These are phyloP conservation scores for Tranzscheliella williamsii DNA, from an alignment of 1,284 basidiomycete species.

Conservation along the genomic window DNA sequence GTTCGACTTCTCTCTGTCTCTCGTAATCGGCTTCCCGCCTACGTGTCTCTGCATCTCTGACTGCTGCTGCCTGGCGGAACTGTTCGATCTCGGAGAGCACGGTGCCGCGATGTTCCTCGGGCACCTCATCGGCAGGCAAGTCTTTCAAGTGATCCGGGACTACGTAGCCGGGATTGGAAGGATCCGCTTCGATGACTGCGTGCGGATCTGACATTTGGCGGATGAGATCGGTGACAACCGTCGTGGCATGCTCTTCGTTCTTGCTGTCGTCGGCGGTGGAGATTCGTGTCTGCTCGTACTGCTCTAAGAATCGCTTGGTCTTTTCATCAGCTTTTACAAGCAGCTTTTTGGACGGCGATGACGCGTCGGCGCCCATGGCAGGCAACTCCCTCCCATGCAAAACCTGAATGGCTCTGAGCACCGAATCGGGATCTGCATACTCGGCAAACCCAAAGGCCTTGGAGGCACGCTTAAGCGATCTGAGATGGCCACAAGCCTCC, in stretches of 20 bases:
- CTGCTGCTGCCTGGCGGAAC: conserved; percentile 63
- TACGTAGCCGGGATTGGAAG: conserved; percentile 62
- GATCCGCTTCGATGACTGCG: conserved; percentile 66
- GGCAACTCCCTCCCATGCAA: conserved; percentile 79
- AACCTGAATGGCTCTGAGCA: conserved; percentile 76
- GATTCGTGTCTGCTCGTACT: conserved; percentile 77
- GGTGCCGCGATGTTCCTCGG: conserved; percentile 88
- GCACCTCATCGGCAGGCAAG: conserved; percentile 88
- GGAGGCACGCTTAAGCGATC: conserved; percentile 85
- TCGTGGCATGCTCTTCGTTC: conserved; percentile 65
- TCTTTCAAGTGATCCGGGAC: conserved; percentile 94
- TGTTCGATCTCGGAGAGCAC: conserved; percentile 93
- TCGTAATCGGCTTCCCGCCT: conserved; percentile 52
- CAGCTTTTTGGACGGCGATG: conserved; percentile 69
- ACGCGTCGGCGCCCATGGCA: conserved; percentile 40
- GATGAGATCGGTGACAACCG: conserved; percentile 62
- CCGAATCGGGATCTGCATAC: conserved; percentile 84
- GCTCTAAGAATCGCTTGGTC: conserved; percentile 80
- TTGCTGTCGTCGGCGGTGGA: conserved; percentile 68
- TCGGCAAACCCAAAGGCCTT: conserved; percentile 95
- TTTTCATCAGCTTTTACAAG: conserved; percentile 83
- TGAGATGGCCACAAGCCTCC: conserved; percentile 82
- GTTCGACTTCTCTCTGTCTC: conserved; percentile 34
- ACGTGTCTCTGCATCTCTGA: conserved; percentile 52
- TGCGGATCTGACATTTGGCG: conserved; percentile 62